phyloP scores from a whole-genome alignment of 2,329 filamentous ascomycete genomes.

The Verticillium tricorpus region DNA sequence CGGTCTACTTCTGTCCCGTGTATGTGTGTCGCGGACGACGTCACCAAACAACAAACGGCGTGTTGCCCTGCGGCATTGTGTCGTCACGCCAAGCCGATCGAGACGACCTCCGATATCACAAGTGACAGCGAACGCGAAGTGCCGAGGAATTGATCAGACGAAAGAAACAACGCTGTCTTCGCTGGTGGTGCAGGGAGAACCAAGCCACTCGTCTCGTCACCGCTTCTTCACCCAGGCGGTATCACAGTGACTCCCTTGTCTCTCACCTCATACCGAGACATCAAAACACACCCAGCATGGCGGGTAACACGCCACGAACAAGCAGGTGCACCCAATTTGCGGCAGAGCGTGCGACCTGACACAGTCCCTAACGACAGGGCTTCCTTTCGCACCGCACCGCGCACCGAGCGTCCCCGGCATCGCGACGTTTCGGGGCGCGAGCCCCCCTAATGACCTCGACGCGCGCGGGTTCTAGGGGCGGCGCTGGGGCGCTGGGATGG shows the following conservation, averaged over 20 bases:
- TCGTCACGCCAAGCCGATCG: neutral
- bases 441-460: neutral
- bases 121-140: neutral
- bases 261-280: neutral
- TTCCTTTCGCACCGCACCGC: neutral
- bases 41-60: too few species aligned
- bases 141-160: neutral
- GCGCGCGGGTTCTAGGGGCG: too few species aligned
- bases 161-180: neutral
- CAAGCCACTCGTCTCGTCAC: neutral
- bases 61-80: too few species aligned
- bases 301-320: neutral
- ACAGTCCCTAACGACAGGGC: neutral
- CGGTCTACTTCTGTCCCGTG: neutral
- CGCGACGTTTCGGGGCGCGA: neutral
- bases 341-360: neutral
- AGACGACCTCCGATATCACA: neutral
- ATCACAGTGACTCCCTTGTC: neutral
- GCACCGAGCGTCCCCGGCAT: neutral
- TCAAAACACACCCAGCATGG: neutral
- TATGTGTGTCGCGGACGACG: neutral
- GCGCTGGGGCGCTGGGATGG: too few species aligned
- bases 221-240: neutral
- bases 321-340: neutral
- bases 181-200: neutral